Base-by-base conservation (phyloP, 169 alveolate genomes). In the Pseudocohnilembus persalinus region DNA sequence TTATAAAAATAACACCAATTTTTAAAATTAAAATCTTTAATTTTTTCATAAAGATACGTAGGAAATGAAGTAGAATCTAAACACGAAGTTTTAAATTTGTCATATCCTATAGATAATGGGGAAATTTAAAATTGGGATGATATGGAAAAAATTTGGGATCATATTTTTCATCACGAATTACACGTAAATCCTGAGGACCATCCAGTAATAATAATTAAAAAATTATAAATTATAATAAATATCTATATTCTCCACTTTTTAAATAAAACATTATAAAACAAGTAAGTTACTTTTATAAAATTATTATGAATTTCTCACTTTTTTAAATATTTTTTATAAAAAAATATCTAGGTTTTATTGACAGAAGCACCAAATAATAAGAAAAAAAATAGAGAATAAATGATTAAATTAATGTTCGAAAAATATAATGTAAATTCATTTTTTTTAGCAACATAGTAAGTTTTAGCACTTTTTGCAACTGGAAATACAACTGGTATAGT, bases 401-500 rank as follows among this genome's bases (percentile, higher is more conserved):
- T 91, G 73, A 82, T 84, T 24, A 68, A 49, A 81, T 73, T 63
- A 73, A 81, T 88, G 85, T 92, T 92, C 72, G 90, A 92, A 83
- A 81, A 81, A 64, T 90, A 90, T 75, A 88, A 88, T 76, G 94
- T 89, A 29, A 94, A 93, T 35, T 85, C 94, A 30, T 87, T 95
- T 82, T 95, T 92, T 82, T 88, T 95, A 49, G 96, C 95, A 49
- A 89, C 89, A 27, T 92, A 95, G 79, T 92, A 96, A 26, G 95
- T 95, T 35, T 83, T 90, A 31, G 78, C 94, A 31, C 88, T 90
- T 0, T 93, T 85, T 88, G 84, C 95, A 20, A 89, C 97, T 27
- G 95, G 96, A 33, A 88, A 92, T 77, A 91, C 95, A 31, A 87
- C 95, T 33, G 96, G 96, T 72, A 97, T 98, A 73, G 99, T 98